Percentiles rank a stretch among this genome's conserved stretches.
Evolutionary conservation across 495 filamentous ascomycete genomes (phyloP).

Genomic region (Physcia stellaris): DNA sequence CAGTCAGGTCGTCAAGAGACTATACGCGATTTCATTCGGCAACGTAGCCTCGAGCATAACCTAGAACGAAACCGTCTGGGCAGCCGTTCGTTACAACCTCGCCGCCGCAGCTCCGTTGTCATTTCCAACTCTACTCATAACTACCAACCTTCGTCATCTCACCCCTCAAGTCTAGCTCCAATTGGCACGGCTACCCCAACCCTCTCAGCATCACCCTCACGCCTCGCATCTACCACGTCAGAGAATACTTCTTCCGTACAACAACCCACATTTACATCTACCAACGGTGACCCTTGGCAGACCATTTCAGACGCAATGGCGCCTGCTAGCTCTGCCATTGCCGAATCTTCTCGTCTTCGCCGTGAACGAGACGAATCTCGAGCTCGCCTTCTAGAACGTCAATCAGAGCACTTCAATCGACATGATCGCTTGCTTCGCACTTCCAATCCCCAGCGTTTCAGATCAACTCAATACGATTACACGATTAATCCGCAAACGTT

Average conservation of each 20-base stretch:
- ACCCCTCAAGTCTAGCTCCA: conserved; percentile 12
- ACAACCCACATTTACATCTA: not conserved
- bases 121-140: conserved; percentile 24
- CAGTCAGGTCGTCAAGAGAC: conserved; percentile 6
- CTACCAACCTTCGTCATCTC: conserved; percentile 6
- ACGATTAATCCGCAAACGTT: too few relatives aligned
- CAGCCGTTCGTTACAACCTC: conserved; percentile 24
- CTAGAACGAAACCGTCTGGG: conserved; percentile 13
- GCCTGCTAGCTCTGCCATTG: conserved; percentile 1
- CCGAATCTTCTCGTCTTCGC: not conserved
- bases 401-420: too few relatives aligned
- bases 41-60: conserved; percentile 18
- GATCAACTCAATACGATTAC: too few relatives aligned
- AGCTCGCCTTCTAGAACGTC: too few relatives aligned
- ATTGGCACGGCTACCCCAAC: conserved; percentile 11
- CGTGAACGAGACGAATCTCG: too few relatives aligned
- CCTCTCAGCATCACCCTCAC: conserved; percentile 19
- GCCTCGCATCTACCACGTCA: conserved; percentile 8
- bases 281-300: conserved; percentile 26
- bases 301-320: conserved; percentile 26
- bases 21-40: conserved; percentile 21
- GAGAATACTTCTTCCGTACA: not conserved
- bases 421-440: too few relatives aligned
- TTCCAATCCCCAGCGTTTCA: too few relatives aligned
- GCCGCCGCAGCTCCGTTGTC: conserved; percentile 32